Conservation (phyloP, 768 basidiomycete genomes). For the Tulasnella sp. region DNA sequence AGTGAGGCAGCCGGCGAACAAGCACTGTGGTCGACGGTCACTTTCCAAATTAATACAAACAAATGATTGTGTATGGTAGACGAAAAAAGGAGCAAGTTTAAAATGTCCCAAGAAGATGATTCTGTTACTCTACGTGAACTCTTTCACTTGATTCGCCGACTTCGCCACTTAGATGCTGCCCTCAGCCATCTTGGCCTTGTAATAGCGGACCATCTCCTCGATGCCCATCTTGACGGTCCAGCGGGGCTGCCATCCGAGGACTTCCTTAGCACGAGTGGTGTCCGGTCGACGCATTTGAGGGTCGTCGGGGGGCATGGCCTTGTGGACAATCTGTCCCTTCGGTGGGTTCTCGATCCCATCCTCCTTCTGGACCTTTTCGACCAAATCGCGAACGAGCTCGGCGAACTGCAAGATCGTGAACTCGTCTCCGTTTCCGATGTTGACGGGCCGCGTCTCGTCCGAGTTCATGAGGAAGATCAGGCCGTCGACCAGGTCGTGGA, state of each 20-base stretch:
- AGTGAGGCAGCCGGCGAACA: background rate
- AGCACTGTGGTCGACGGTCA: background rate
- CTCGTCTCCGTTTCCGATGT: slow-evolving; percentile 93
- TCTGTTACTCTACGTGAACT: background rate
- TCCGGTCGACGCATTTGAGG: slow-evolving; percentile 92
- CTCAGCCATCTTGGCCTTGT: slow-evolving; percentile 80
- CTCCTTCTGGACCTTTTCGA: slow-evolving; percentile 83
- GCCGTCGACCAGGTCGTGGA: slow-evolving; percentile 95
- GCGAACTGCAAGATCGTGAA: slow-evolving; percentile 95
- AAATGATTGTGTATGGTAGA: background rate
- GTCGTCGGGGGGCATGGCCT: slow-evolving; percentile 81
- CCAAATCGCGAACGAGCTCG: slow-evolving; percentile 79
- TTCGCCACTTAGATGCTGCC: slow-evolving; percentile 29
- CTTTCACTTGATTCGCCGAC: background rate
- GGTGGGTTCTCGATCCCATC: slow-evolving; percentile 44
- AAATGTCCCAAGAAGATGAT: background rate
- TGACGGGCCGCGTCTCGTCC: slow-evolving; percentile 83
- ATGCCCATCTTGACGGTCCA: slow-evolving; percentile 91
- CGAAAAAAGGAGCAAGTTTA: background rate
- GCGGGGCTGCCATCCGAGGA: slow-evolving; percentile 79
- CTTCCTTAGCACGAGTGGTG: slow-evolving; percentile 77
- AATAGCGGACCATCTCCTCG: slow-evolving; percentile 91
- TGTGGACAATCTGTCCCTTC: slow-evolving; percentile 59
- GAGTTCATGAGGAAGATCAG: slow-evolving; percentile 94
- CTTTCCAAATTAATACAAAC: background rate